Evolutionary conservation across 495 filamentous ascomycete species (phyloP).

Genomic region (Trichoderma parareesei): DNA sequence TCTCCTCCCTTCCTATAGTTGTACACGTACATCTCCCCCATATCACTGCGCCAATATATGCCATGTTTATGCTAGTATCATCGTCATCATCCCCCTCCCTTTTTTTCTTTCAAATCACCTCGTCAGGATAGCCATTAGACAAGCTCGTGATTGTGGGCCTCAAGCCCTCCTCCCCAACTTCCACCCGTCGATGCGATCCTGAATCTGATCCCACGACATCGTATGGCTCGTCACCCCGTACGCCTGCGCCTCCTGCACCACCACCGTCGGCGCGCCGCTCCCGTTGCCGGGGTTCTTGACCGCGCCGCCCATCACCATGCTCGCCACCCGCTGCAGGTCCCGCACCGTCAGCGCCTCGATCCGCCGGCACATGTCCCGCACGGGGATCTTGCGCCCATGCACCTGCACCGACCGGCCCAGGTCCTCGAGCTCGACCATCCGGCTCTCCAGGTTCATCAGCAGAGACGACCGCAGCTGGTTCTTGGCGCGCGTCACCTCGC

Average conservation of each 20-base stretch:
- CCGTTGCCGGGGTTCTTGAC: conserved; percentile 70
- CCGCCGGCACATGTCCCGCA: conserved; percentile 82
- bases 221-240: conserved; percentile 43
- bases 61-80: not conserved
- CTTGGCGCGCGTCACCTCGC: conserved; percentile 92
- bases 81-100: not conserved
- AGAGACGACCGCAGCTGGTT: conserved; percentile 88
- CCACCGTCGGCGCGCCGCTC: conserved; percentile 87
- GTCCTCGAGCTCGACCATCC: conserved; percentile 99
- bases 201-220: conserved; percentile 82
- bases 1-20: not conserved
- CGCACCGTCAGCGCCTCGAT: conserved; percentile 75
- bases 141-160: not conserved
- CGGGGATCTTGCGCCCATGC: conserved; percentile 81
- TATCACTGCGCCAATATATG: conserved; percentile 3
- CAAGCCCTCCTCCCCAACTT: conserved; percentile 53
- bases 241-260: conserved; percentile 71
- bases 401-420: conserved; percentile 93
- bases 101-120: not conserved
- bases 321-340: conserved; percentile 82
- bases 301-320: conserved; percentile 65
- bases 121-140: not conserved
- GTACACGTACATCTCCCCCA: not conserved
- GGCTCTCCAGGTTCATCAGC: conserved; percentile 94
- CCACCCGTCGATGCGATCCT: conserved; percentile 76